Percentiles rank a stretch among this genome's conserved stretches.
Conservation (phyloP, 106 monocot species). For the Ottelia alismoides region DNA sequence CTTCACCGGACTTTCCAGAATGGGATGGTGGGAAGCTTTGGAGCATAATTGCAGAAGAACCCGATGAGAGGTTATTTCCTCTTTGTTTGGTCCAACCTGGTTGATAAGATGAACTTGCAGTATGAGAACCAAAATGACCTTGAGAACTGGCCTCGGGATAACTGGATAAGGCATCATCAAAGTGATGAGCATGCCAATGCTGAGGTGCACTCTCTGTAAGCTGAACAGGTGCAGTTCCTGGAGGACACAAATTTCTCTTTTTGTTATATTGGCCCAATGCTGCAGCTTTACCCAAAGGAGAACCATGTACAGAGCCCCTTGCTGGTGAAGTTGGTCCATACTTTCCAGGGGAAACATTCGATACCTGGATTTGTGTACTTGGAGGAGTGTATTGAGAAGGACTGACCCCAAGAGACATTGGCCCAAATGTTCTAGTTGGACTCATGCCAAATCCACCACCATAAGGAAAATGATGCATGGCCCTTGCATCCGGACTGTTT, state of each 20-base stretch:
- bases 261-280: slow-evolving; percentile 51
- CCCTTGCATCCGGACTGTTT: slow-evolving; percentile 64
- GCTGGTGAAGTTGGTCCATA: slow-evolving; percentile 73
- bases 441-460: slow-evolving; percentile 55
- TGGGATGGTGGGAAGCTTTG: slow-evolving; percentile 8
- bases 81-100: slow-evolving; percentile 45
- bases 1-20: slow-evolving; percentile 4
- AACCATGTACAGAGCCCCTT: slow-evolving; percentile 48
- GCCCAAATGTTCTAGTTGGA: slow-evolving; percentile 55
- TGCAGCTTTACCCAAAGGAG: slow-evolving; percentile 60
- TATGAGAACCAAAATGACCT: slow-evolving; percentile 30
- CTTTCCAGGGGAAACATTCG: slow-evolving; percentile 54
- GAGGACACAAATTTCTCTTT: slow-evolving; percentile 35
- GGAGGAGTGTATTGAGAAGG: slow-evolving; percentile 96
- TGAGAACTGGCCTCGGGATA: slow-evolving; percentile 30
- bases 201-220: slow-evolving; percentile 40
- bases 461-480: slow-evolving; percentile 41
- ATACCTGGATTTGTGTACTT: slow-evolving; percentile 52
- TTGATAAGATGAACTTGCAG: slow-evolving; percentile 23
- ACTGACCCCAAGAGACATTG: slow-evolving; percentile 88
- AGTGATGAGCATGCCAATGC: slow-evolving; percentile 35
- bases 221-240: slow-evolving; percentile 26
- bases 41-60: slow-evolving; percentile 11
- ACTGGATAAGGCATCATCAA: slow-evolving; percentile 24
- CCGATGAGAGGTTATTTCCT: slow-evolving; percentile 16